phyloP scores from a whole-genome alignment of 495 filamentous ascomycete species.

The Penicillium crystallinum region DNA sequence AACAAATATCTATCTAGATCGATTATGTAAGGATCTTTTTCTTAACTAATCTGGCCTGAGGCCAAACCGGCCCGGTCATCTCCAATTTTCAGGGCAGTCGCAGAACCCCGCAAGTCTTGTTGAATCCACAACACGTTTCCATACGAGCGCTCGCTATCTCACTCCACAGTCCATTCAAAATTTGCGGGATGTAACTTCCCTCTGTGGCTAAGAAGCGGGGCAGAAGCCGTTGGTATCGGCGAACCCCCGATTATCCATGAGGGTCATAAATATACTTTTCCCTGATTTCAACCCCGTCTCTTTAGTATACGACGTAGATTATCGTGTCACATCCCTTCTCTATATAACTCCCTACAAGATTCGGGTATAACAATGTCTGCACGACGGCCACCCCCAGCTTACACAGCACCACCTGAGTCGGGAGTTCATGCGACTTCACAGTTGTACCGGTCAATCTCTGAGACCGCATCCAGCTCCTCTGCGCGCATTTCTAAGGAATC shows the following conservation, averaged over 20 bases:
- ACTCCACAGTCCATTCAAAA: not conserved
- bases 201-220: not conserved
- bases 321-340: not conserved
- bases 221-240: not conserved
- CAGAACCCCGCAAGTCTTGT: not conserved
- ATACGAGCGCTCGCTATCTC: not conserved
- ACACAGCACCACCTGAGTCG: slow-evolving; percentile 34
- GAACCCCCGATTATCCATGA: not conserved
- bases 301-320: not conserved
- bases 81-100: not conserved
- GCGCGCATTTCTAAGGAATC: slow-evolving; percentile 30
- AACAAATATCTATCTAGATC: too few relatives aligned
- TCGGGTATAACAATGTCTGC: slow-evolving; percentile 20
- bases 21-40: too few relatives aligned
- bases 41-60: not conserved
- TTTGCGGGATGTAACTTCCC: not conserved
- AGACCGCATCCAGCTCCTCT: slow-evolving; percentile 28
- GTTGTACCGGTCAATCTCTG: slow-evolving; percentile 38
- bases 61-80: not conserved
- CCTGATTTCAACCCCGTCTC: too few relatives aligned
- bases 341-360: not conserved
- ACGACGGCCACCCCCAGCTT: slow-evolving; percentile 40
- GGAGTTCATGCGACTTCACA: slow-evolving; percentile 33
- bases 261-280: not conserved
- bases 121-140: not conserved